Evolutionary conservation across 23 red algal genomes (phyloP), one percentile per base, ranked within the genome.

Genomic region (Gracilaria domingensis): DNA sequence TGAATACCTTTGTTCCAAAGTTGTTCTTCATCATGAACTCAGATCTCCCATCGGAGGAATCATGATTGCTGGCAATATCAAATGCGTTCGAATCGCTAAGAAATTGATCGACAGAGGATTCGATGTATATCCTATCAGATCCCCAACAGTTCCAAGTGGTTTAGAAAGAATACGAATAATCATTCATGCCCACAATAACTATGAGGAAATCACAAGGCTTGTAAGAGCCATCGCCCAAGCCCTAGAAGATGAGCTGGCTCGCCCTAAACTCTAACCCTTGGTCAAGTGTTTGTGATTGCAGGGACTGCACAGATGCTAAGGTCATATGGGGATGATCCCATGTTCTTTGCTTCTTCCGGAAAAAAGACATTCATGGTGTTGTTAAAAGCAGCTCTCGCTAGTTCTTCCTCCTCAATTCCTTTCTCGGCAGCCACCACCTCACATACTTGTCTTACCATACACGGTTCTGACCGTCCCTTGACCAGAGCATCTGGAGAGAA

Each of bases 71-170:
- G 93, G 95, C 18, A 94, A 94, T 44, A 70, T 49, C 8, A 28
- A 58, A 37, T 96, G 91, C 71, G 71, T 90, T 32, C 51, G 59
- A 25, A 55, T 96, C 16, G 88, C 93, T 11, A 59, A 89, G 18
- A 66, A 26, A 69, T 49, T 98, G 18, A 44, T 75, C 36, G 29
- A 64, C 53, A 42, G 49, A 4, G 88, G 93, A 12, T 94, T 94
- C 82, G 87, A 85, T 67, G 82, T 94, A 12, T 93, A 87, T 79
- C 82, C 97, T 20, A 95, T 99, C 8, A 67, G 97, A 61, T 85
- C 89, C 20, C 97, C 97, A 47, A 99, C 97, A 2, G 97, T 99
- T 79, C 80, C 91, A n/a, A 69, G 35, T 12, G 97, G 97, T 38
- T 23, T 65, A 13, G 97, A 99, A 84, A 54, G 97, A 7, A 88